A percentile compares a stretch with the other conserved stretches of the same genome.
phyloP scores from a whole-genome alignment of 108 stramenopile genomes.

The Fragilaria radians region DNA sequence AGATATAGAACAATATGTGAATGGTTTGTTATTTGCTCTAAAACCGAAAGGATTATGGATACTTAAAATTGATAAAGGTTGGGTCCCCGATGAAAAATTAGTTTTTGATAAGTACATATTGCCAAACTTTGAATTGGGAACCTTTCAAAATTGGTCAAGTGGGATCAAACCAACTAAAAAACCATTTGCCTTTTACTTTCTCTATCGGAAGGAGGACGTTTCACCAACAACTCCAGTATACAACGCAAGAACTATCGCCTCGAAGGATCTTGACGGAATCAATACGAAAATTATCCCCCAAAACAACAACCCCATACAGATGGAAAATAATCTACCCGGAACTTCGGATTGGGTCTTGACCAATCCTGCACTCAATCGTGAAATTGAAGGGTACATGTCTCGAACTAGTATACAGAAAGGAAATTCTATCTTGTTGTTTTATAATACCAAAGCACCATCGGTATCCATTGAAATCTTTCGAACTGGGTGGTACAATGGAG shows the following conservation, averaged over 20 bases:
- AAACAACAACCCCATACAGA: background rate
- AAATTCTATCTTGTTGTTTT: background rate
- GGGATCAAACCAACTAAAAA: background rate
- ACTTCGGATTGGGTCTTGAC: background rate
- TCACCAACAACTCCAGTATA: too few relatives aligned
- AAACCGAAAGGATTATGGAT: constrained; percentile 3
- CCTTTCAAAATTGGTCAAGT: background rate
- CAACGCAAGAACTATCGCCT: background rate
- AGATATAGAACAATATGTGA: constrained; percentile 3
- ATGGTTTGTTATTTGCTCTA: constrained; percentile 2
- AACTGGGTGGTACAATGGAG: constrained; percentile 12
- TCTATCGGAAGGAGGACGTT: constrained; percentile 7
- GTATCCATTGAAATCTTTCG: constrained; percentile 8
- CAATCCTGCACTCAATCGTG: constrained; percentile 6
- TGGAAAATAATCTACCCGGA: background rate
- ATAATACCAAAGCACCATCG: background rate
- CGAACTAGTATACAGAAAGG: constrained; percentile 5
- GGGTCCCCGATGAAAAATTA: background rate
- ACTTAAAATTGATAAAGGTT: constrained; percentile 8
- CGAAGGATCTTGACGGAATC: background rate
- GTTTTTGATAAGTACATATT: constrained; percentile 4
- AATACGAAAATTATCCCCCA: background rate
- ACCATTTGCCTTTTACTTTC: constrained; percentile 4
- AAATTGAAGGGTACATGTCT: constrained; percentile 18
- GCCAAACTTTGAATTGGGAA: constrained; percentile 4